These are phyloP conservation scores for Pichia cephalocereana DNA, from an alignment of 805 yeast genomes.

Conservation along the genomic window DNA sequence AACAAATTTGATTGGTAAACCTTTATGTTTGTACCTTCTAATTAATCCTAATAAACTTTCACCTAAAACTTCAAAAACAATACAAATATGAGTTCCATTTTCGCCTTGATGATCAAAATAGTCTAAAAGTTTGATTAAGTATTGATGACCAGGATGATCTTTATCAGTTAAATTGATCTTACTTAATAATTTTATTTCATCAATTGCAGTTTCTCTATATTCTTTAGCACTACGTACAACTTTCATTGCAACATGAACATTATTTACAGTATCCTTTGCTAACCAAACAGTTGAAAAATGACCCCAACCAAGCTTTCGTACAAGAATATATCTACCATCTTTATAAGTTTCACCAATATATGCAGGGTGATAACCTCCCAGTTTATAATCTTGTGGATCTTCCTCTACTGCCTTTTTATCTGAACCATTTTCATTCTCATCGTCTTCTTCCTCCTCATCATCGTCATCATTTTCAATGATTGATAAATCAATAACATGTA, in stretches of 20 bases:
- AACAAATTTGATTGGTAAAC: slow-evolving; percentile 44
- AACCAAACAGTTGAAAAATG: slow-evolving; percentile 95
- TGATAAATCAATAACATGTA: slow-evolving; percentile 7
- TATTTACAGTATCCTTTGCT: slow-evolving; percentile 51
- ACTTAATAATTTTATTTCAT: slow-evolving; percentile 76
- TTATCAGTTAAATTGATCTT: slow-evolving; percentile 54
- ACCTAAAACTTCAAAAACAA: slow-evolving; percentile 97
- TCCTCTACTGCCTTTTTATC: slow-evolving; percentile 56
- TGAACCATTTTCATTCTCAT: slow-evolving; percentile 25
- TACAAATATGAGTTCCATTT: slow-evolving; percentile 87
- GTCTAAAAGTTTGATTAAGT: slow-evolving; percentile 74
- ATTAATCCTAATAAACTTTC: slow-evolving; percentile 85
- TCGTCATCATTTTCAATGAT: slow-evolving; percentile 20
- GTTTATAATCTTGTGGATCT: slow-evolving; percentile 71
- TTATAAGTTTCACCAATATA: slow-evolving; percentile 79
- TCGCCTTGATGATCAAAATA: slow-evolving; percentile 81
- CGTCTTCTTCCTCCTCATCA: slow-evolving; percentile 18
- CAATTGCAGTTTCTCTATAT: slow-evolving; percentile 89
- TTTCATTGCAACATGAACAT: slow-evolving; percentile 84
- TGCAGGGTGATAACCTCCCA: slow-evolving; percentile 96
- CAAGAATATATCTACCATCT: slow-evolving; percentile 59
- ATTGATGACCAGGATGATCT: slow-evolving; percentile 71
- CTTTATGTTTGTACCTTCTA: slow-evolving; percentile 48
- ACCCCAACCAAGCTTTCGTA: slow-evolving; percentile 97
- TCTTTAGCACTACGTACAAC: slow-evolving; percentile 86